Evolutionary conservation across 306 rosid species (phyloP).

Genomic region (Lathyrus aphaca): DNA sequence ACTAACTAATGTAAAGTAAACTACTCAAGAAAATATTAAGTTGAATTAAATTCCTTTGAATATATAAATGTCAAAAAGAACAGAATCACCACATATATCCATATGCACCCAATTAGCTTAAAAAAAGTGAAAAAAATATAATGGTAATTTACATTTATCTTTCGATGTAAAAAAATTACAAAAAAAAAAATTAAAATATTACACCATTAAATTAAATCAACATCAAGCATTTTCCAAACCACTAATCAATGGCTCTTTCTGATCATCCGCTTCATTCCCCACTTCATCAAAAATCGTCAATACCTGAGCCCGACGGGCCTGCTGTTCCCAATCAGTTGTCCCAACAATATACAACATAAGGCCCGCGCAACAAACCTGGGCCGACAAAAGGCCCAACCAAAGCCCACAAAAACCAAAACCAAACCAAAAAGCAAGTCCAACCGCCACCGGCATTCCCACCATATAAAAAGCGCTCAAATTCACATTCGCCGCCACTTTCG

Average conservation of each 20-base stretch:
- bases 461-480: slow-evolving; percentile 83
- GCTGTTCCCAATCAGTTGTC: slow-evolving; percentile 81
- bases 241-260: slow-evolving; percentile 49
- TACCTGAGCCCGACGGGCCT: slow-evolving; percentile 63
- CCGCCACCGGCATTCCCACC: slow-evolving; percentile 89
- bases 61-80: background rate
- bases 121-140: slow-evolving; percentile 17
- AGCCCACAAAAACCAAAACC: slow-evolving; percentile 81
- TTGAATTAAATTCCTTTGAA: background rate
- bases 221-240: slow-evolving; percentile 36
- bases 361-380: slow-evolving; percentile 91
- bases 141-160: slow-evolving; percentile 32
- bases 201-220: slow-evolving; percentile 1
- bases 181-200: slow-evolving; percentile 25
- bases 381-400: slow-evolving; percentile 81
- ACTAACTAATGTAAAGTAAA: no score
- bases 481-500: slow-evolving; percentile 78
- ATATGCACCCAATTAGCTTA: slow-evolving; percentile 3
- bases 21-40: background rate
- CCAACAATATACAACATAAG: slow-evolving; percentile 75
- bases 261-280: background rate
- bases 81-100: background rate
- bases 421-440: slow-evolving; percentile 70
- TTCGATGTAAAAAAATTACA: slow-evolving; percentile 25
- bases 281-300: slow-evolving; percentile 40